Base-by-base conservation (phyloP, 2,329 filamentous ascomycete genomes). In the Colletotrichum abscissum region DNA sequence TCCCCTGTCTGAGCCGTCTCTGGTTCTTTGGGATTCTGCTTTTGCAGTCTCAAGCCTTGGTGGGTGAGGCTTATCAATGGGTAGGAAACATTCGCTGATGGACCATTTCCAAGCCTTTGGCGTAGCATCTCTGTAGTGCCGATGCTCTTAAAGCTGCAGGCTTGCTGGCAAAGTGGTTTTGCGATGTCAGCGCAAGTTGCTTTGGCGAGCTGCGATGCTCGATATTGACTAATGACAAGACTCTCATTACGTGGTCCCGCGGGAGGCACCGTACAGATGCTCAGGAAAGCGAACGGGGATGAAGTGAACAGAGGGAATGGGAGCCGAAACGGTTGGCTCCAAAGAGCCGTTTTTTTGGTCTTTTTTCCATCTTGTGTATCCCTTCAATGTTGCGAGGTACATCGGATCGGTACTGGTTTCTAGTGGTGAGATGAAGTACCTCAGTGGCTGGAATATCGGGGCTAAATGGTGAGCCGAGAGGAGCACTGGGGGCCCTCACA, bases 201-300 rank as follows among this genome's bases (percentile, higher is more conserved):
- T 71, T 35, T 49, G 16, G 42, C 16, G 19, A 12, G 33, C 67
- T n/a, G 26, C 26, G 19, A n/a, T 38, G 54, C 38, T 33, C 7
- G 19, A 19, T 24, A 6, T 63, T 68, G 69, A 72, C 54, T 59
- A 59, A 72, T 63, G 58, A 63, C 54, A 35, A 69, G 69, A 5
- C 59, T 46, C 14, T 16, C 28, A 64, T 72, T 69, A 72, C 59
- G 30, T 22, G 69, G 59, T 69, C 26, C 64, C 58, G 26, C 42
- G 42, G 49, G n/a, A 46, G 24, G 14, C n/a, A 28, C 38, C 58
- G 26, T 33, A 16, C 30, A 5, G 49, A 38, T 24, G 33, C 35
- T n/a, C 19, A 7, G 12, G 57, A 46, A 30, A 30, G 24, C 42
- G 66, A 42, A 24, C 30, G 63, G 30, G 22, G 35, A 46, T 24